Base-by-base conservation (phyloP, 345 rosid species). In the Heritiera littoralis region DNA sequence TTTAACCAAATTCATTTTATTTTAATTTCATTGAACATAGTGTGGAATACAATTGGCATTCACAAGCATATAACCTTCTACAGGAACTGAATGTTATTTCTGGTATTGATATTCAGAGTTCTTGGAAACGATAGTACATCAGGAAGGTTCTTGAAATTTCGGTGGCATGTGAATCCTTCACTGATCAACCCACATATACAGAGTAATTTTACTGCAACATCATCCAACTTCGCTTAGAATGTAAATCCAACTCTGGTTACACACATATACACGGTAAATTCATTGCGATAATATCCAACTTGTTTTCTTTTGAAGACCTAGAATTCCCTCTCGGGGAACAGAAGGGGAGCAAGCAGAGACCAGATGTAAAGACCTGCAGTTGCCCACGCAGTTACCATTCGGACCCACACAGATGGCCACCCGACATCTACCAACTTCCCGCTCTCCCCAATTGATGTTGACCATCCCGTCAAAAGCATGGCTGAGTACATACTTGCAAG, bases 401-500 rank as follows among this genome's bases (percentile, higher is more conserved):
- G 91, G 35, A 94, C 98, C 97, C 97, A 94, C 35, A 96, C 98
- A 5, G 99, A 96, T 0, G 98, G 87, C 98, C 99, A 96, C 41
- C 99, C 99, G 2, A 96, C 99, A 77, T 94, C 99, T 0, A 96
- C 98, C 82, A 96, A 66, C 86, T 88, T 92, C 56, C 98, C 97
- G 55, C 98, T 92, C 85, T 90, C 98, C 61, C 99, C 99, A 0
- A 94, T 98, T 0, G 98, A 94, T 80, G 94, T 89, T n/a, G 99
- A 92, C 98, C 99, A 96, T 51, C 99, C 98, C 2, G 99, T 96
- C 86, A 96, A 82, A 79, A 96, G 94, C 99, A 96, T 96, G 3
- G 99, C 99, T 0, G 98, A 96, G 86, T 96, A 96, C 99, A 96
- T 96, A 78, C 98, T 96, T 4, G 99, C 99, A 0, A 96, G 98